These are phyloP conservation scores for Microbotryomycetes sp. DNA, from an alignment of 1,284 basidiomycete genomes.

Conservation along the genomic window DNA sequence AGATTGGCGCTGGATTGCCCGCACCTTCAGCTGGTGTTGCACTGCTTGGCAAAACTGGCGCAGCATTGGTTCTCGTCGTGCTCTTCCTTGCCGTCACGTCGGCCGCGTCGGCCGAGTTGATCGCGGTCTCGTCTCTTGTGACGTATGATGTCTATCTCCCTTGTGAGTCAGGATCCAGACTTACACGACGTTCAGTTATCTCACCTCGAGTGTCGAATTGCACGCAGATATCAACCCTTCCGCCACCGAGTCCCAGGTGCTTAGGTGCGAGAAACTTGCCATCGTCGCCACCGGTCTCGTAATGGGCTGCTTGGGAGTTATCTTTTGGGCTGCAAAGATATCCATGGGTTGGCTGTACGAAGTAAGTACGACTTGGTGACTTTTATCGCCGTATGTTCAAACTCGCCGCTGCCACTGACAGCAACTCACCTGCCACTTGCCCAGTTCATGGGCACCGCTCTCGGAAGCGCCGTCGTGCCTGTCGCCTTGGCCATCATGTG, in stretches of 20 bases:
- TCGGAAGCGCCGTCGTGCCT: conserved; percentile 62
- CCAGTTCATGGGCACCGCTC: conserved; percentile 47
- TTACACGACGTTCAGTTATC: background rate
- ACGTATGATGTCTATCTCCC: conserved; percentile 58
- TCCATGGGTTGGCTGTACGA: conserved; percentile 65
- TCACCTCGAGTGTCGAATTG: too few species aligned
- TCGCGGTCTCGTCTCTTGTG: conserved; percentile 58
- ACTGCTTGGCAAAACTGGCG: conserved; percentile 62
- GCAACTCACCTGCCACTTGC: background rate
- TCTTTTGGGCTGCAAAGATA: conserved; percentile 83
- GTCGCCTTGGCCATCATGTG: conserved; percentile 55
- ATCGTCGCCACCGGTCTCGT: conserved; percentile 56
- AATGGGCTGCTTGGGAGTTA: conserved; percentile 73
- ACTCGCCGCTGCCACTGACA: too few species aligned
- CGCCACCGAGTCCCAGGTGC: conserved; percentile 56
- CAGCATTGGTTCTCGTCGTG: conserved; percentile 56
- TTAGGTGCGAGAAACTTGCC: conserved; percentile 49
- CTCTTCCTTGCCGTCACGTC: conserved; percentile 69
- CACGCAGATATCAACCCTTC: conserved; percentile 53
- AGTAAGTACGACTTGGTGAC: background rate
- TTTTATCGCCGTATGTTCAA: too few species aligned
- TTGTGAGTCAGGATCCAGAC: conserved; percentile 45
- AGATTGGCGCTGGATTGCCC: conserved; percentile 76
- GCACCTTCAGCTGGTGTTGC: conserved; percentile 60
- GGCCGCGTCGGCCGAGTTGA: conserved; percentile 79